A percentile compares a stretch with the other conserved stretches of the same genome.
Conservation (phyloP, 352 stramenopile genomes). For the Thraustochytrium striatum region DNA sequence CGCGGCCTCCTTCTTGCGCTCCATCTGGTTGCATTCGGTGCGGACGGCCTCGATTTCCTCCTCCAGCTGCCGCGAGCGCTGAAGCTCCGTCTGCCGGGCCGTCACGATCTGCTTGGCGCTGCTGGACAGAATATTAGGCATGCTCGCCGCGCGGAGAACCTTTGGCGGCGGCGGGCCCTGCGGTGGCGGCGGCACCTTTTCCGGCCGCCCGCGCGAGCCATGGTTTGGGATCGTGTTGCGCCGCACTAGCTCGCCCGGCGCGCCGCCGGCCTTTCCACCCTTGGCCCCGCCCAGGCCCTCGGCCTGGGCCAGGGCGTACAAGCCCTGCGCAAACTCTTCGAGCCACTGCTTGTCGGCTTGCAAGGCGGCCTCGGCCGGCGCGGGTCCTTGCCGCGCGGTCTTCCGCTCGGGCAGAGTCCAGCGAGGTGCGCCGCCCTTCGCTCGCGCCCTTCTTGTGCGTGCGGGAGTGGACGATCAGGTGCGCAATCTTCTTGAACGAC, state of each 20-base stretch:
- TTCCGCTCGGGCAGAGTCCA: too few relatives aligned
- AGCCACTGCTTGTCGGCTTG: constrained; percentile 16
- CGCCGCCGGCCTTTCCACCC: too few relatives aligned
- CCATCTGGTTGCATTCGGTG: background rate
- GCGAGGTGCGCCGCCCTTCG: too few relatives aligned
- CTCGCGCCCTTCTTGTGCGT: constrained; percentile 29
- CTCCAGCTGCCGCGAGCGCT: too few relatives aligned
- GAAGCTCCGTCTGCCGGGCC: too few relatives aligned
- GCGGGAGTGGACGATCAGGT: constrained; percentile 39
- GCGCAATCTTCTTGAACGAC: constrained; percentile 24
- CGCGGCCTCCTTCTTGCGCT: background rate
- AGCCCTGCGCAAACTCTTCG: constrained; percentile 3
- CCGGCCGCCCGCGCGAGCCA: background rate
- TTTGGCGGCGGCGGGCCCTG: background rate
- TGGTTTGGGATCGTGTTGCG: background rate
- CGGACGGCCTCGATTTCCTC: background rate
- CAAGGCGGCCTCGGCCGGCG: too few relatives aligned
- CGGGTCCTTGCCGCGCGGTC: too few relatives aligned
- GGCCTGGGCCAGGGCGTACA: background rate
- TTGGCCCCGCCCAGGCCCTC: too few relatives aligned
- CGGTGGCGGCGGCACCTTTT: background rate
- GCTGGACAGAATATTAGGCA: too few relatives aligned
- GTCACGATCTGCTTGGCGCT: too few relatives aligned
- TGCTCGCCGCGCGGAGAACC: too few relatives aligned
- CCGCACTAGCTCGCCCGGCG: background rate